Base-by-base conservation (phyloP, 805 yeast genomes). In the Wickerhamomyces ciferrii region DNA sequence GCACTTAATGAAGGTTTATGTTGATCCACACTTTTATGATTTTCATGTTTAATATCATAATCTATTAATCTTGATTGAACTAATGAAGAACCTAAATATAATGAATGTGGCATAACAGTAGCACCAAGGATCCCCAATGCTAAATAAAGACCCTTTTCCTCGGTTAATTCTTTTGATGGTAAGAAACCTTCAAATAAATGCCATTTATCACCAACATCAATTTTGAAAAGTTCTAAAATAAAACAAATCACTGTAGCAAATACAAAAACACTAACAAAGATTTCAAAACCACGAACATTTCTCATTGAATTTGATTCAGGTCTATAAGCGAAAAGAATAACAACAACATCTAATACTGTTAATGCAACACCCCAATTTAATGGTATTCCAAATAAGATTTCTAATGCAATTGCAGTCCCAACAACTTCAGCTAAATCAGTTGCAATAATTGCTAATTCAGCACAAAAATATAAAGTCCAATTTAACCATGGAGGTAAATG, bases 401-500 rank as follows among this genome's bases (percentile, higher is more conserved):
- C 82, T 43, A 90, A 70, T 0, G 96, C 81, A 42, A 90, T 87
- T 11, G 96, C 96, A 3, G 96, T 85, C 2, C 97, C 97, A 8
- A 90, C 92, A 11, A 90, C 96, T 63, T 90, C 97, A 1, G 97
- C 97, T 56, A 90, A 68, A 62, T 90, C 97, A 0, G 97, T 90
- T 10, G 96, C 96, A 32, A 90, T 83, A 50, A 90, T 90, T 2
- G 96, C 96, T 21, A 87, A 55, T 57, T 90, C 96, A 0, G 96
- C 89, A 54, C 86, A 74, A 2, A 78, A 60, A 60, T 89, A 90
- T 5, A 89, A 67, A 7, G 74, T 49, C 11, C 81, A 46, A 53
- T 83, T 83, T 50, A 83, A 65, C 75, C 81, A 75, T 14, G 61
- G 61, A 0, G 89, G 86, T 20, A 87, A 69, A 54, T 83, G 83